phyloP scores from a whole-genome alignment of 208 protist genomes.

The Naegleria fowleri region DNA sequence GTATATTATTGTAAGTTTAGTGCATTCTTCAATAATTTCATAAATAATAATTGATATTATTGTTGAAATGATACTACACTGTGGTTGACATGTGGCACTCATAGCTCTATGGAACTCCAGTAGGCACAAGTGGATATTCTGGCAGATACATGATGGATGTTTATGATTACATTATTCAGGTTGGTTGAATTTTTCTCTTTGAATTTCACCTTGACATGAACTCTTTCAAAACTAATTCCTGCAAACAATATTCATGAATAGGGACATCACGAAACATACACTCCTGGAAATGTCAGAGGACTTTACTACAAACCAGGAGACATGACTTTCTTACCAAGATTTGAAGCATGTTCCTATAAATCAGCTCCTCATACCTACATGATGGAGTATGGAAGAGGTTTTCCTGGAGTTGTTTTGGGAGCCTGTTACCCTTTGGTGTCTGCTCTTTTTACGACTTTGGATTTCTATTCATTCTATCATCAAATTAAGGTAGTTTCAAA shows the following conservation, averaged over 20 bases:
- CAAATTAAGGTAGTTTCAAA: not conserved
- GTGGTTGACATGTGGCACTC: too few relatives aligned
- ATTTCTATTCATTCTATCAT: conserved; percentile 14
- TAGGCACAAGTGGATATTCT: not conserved
- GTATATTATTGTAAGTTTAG: not conserved
- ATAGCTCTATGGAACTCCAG: not conserved
- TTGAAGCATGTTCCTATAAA: not conserved
- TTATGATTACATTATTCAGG: not conserved
- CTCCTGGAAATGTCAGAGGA: not conserved
- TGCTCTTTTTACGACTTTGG: not conserved
- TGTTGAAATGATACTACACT: too few relatives aligned
- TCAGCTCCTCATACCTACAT: not conserved
- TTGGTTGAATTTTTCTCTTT: too few relatives aligned
- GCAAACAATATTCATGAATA: too few relatives aligned
- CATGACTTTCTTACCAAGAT: not conserved
- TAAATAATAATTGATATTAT: too few relatives aligned
- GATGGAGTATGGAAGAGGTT: conserved; percentile 6
- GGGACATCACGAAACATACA: not conserved
- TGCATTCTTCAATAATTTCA: too few relatives aligned
- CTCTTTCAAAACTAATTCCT: too few relatives aligned
- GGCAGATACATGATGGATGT: conserved; percentile 4
- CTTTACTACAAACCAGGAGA: not conserved
- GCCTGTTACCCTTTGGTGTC: not conserved
- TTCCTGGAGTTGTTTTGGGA: not conserved
- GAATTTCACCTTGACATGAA: too few relatives aligned